Evolutionary conservation across 352 stramenopile genomes (phyloP).

Genomic region (Hyaloperonospora brassicae): DNA sequence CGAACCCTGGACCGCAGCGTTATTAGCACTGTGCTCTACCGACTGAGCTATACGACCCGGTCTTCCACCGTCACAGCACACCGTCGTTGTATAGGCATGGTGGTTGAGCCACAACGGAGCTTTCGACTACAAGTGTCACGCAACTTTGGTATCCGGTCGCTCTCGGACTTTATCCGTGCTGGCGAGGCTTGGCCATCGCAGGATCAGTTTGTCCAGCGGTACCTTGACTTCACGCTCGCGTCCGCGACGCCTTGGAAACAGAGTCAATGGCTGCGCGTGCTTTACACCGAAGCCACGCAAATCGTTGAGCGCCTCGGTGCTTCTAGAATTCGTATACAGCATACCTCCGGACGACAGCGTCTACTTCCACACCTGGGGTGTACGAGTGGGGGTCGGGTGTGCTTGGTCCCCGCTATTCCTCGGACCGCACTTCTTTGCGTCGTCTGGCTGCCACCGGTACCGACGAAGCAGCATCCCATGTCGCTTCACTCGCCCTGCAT

Average conservation of each 20-base stretch:
- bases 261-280: background rate
- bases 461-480: constrained; percentile 5
- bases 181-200: background rate
- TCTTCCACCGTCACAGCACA: background rate
- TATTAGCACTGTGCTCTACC: too few species aligned
- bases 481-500: background rate
- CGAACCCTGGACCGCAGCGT: too few species aligned
- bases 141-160: background rate
- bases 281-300: too few species aligned
- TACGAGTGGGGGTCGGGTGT: background rate
- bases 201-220: background rate
- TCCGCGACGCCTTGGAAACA: background rate
- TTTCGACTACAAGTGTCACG: too few species aligned
- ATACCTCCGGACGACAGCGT: background rate
- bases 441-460: constrained; percentile 1
- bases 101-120: background rate
- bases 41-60: too few species aligned
- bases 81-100: background rate
- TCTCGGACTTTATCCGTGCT: background rate
- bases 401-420: background rate
- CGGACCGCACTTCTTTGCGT: background rate
- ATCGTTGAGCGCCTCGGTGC: background rate
- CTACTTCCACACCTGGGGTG: background rate
- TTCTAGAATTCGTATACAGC: background rate
- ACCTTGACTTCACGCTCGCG: background rate